Evolutionary conservation across 2,329 filamentous ascomycete species (phyloP).

Genomic region (Trichoderma sp.): DNA sequence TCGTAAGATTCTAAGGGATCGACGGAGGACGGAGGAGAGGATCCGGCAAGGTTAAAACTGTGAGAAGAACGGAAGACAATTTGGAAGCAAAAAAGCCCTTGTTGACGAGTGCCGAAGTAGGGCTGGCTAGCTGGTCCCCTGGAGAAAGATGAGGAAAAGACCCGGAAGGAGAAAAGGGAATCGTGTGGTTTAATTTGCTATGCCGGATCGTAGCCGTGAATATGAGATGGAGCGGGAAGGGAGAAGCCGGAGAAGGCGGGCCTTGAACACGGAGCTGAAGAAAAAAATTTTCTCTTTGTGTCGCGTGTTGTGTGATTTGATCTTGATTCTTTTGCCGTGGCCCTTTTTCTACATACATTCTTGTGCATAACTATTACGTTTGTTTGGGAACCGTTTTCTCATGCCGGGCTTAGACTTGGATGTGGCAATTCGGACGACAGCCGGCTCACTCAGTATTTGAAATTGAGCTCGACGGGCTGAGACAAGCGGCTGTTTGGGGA

Average conservation of each 20-base stretch:
- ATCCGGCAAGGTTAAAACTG: not conserved
- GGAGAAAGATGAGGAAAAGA: not conserved
- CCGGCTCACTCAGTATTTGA: not conserved
- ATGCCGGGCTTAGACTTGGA: not conserved
- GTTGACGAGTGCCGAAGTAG: slow-evolving; percentile 7
- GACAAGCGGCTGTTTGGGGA: not conserved
- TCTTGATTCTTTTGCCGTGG: not conserved
- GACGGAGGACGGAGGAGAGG: not conserved
- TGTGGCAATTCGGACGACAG: not conserved
- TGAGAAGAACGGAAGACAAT: not conserved
- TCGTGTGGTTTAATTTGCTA: not conserved
- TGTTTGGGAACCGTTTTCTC: not conserved
- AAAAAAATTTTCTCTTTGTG: not conserved
- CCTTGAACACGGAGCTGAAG: not conserved
- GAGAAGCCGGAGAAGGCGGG: not conserved
- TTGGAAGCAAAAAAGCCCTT: not conserved
- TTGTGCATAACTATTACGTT: not conserved
- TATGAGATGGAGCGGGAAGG: not conserved
- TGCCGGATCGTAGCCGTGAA: not conserved
- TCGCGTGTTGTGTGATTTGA: not conserved
- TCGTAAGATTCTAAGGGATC: slow-evolving; percentile 16
- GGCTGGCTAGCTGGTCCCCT: slow-evolving; percentile 3
- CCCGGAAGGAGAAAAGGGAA: not conserved
- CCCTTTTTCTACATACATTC: not conserved
- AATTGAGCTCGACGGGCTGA: not conserved